Conservation (phyloP, 78 protist genomes). For the Dictyostelium firmibasis region DNA sequence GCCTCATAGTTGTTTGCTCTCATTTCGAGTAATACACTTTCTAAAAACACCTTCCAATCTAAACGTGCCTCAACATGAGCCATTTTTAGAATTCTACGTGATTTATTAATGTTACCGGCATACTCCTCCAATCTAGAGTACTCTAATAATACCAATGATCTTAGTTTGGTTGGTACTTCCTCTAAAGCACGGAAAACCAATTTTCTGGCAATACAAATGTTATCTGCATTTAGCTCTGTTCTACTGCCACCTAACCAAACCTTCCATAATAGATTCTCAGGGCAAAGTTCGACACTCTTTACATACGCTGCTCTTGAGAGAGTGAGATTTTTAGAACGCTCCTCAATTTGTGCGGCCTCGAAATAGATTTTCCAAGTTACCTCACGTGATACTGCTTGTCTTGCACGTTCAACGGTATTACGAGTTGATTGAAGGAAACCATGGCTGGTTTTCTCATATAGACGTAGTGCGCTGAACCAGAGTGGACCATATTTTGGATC, state of each 20-base stretch:
- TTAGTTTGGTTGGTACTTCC: slow-evolving; percentile 90
- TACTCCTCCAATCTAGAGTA: slow-evolving; percentile 89
- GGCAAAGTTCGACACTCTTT: slow-evolving; percentile 82
- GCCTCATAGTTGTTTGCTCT: slow-evolving; percentile 79
- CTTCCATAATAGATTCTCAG: slow-evolving; percentile 90
- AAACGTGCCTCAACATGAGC: slow-evolving; percentile 68
- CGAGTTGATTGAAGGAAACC: slow-evolving; percentile 60
- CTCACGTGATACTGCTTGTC: slow-evolving; percentile 85
- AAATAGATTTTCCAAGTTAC: slow-evolving; percentile 95
- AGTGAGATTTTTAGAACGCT: slow-evolving; percentile 79
- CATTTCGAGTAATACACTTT: slow-evolving; percentile 87
- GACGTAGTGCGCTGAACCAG: slow-evolving; percentile 86
- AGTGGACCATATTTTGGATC: slow-evolving; percentile 92
- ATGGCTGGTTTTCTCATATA: slow-evolving; percentile 80
- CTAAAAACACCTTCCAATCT: slow-evolving; percentile 94
- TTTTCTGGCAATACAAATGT: slow-evolving; percentile 62
- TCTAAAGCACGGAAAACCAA: slow-evolving; percentile 86
- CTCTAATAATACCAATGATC: slow-evolving; percentile 89
- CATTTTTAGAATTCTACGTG: slow-evolving; percentile 54
- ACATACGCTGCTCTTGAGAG: slow-evolving; percentile 83
- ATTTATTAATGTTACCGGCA: slow-evolving; percentile 80
- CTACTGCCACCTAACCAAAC: slow-evolving; percentile 92
- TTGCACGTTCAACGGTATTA: slow-evolving; percentile 77
- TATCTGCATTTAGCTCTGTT: slow-evolving; percentile 38
- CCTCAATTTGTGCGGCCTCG: slow-evolving; percentile 94